Conservation (phyloP, 805 yeast species). For the Ogataea kodamae region DNA sequence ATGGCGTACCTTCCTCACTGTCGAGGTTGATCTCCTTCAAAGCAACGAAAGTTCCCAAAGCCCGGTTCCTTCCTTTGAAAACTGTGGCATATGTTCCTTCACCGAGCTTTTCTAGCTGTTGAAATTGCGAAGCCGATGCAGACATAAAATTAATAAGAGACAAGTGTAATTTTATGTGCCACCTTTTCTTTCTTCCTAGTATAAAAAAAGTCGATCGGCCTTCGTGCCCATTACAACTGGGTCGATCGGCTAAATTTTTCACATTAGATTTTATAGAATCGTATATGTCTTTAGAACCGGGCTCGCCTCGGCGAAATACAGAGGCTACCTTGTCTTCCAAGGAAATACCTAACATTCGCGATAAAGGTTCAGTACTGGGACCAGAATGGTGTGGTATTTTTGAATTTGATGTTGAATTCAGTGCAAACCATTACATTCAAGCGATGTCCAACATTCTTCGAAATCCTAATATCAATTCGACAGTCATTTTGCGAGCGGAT, state of each 20-base stretch:
- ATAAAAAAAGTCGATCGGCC: constrained; percentile 9
- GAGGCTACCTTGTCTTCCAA: constrained; percentile 26
- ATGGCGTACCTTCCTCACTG: constrained; percentile 97
- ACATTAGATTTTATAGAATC: not conserved
- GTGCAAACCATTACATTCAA: constrained; percentile 53
- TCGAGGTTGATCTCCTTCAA: constrained; percentile 92
- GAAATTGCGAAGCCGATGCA: constrained; percentile 39
- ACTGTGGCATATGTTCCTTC: constrained; percentile 99
- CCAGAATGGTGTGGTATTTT: constrained; percentile 61
- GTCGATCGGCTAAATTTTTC: constrained; percentile 12
- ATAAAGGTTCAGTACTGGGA: constrained; percentile 47
- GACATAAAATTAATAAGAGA: constrained; percentile 23
- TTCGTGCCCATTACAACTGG: too few species aligned
- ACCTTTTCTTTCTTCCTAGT: constrained; percentile 7
- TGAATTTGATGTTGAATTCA: constrained; percentile 45
- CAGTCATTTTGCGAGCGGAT: constrained; percentile 87
- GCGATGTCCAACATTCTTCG: constrained; percentile 79
- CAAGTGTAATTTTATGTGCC: constrained; percentile 5
- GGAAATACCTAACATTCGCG: constrained; percentile 39
- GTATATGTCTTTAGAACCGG: constrained; percentile 5
- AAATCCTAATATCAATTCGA: constrained; percentile 88
- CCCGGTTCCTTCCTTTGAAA: constrained; percentile 84
- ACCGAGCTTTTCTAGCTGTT: constrained; percentile 75
- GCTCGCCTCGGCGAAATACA: constrained; percentile 14
- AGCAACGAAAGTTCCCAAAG: constrained; percentile 88